Percentiles rank a stretch among this genome's conserved stretches.
Conservation (phyloP, 306 rosid species). For the Amphicarpaea edgeworthii region DNA sequence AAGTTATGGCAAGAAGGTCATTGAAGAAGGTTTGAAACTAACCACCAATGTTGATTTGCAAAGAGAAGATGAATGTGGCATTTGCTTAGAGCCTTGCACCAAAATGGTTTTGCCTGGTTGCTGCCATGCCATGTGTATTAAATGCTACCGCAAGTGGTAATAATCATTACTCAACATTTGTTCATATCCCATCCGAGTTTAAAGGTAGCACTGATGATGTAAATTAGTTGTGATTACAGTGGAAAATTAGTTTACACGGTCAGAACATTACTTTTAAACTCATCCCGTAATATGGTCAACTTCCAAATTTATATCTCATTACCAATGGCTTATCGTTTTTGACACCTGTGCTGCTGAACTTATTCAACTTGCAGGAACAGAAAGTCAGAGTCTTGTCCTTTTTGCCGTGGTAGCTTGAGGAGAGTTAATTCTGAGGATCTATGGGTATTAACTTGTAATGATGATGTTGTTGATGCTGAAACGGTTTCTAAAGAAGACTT, state of each 20-base stretch:
- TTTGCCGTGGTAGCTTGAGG: slow-evolving; percentile 92
- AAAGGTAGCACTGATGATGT: too few species aligned
- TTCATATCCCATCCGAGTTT: not conserved
- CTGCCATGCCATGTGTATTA: slow-evolving; percentile 97
- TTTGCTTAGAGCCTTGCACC: slow-evolving; percentile 95
- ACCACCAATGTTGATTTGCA: slow-evolving; percentile 65
- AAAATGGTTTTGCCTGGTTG: slow-evolving; percentile 95
- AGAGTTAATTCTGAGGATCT: slow-evolving; percentile 95
- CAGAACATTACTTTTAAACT: too few species aligned
- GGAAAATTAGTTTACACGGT: too few species aligned
- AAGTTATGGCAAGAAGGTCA: slow-evolving; percentile 53
- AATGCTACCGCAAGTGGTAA: slow-evolving; percentile 97
- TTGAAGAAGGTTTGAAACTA: slow-evolving; percentile 60
- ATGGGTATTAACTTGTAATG: slow-evolving; percentile 90
- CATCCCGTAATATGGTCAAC: slow-evolving; percentile 1
- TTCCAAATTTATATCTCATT: not conserved
- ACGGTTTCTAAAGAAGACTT: slow-evolving; percentile 84
- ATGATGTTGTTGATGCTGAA: slow-evolving; percentile 90
- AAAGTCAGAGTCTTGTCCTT: slow-evolving; percentile 89
- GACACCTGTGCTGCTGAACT: slow-evolving; percentile 33
- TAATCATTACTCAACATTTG: slow-evolving; percentile 6
- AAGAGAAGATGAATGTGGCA: slow-evolving; percentile 97
- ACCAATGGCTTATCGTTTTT: slow-evolving; percentile 16
- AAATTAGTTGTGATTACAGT: too few species aligned
- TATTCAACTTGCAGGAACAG: slow-evolving; percentile 65